Evolutionary conservation across 441 rosid genomes (phyloP).

Genomic region (Pelargonium citronellum): DNA sequence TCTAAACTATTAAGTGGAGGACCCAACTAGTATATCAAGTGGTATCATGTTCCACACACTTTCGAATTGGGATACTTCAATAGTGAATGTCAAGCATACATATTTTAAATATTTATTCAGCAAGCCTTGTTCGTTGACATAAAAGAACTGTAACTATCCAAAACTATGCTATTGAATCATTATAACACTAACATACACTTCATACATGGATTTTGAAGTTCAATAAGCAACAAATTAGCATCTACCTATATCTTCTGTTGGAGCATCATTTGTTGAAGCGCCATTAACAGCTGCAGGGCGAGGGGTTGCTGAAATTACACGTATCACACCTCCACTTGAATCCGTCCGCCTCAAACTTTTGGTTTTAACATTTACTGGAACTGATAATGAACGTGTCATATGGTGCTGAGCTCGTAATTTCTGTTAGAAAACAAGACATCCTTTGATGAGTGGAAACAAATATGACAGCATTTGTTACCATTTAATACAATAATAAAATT

Average conservation of each 20-base stretch:
- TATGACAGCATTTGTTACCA: neutral
- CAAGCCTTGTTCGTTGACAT: too few species aligned
- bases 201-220: neutral
- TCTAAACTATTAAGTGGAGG: too few species aligned
- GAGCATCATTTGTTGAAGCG: slow-evolving; percentile 22
- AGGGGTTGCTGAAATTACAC: slow-evolving; percentile 38
- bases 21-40: too few species aligned
- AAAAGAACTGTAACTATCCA: too few species aligned
- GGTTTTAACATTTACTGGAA: slow-evolving; percentile 40
- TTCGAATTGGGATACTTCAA: too few species aligned
- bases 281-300: slow-evolving; percentile 25
- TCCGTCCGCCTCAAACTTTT: slow-evolving; percentile 39
- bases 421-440: slow-evolving; percentile 23
- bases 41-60: too few species aligned
- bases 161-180: neutral
- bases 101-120: neutral
- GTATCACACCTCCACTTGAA: slow-evolving; percentile 39
- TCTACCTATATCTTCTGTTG: slow-evolving; percentile 28
- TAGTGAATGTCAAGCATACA: neutral
- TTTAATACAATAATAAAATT: too few species aligned
- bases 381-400: slow-evolving; percentile 44
- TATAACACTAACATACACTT: neutral
- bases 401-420: slow-evolving; percentile 30
- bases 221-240: slow-evolving; percentile 5
- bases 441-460: neutral